phyloP scores from a whole-genome alignment of 2,329 filamentous ascomycete genomes.

The Fusarium brachygibbosum region DNA sequence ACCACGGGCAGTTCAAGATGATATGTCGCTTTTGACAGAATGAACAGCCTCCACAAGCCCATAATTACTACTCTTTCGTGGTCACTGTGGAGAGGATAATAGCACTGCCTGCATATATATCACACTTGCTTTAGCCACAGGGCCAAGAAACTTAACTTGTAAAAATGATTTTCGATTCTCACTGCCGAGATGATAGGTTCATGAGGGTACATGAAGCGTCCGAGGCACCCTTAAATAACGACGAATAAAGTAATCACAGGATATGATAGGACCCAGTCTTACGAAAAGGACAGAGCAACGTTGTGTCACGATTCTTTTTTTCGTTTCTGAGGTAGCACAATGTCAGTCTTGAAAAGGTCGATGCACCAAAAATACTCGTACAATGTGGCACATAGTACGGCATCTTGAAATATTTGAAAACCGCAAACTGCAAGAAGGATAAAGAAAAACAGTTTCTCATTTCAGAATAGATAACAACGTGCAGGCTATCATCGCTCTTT shows the following conservation, averaged over 20 bases:
- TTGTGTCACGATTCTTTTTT: neutral
- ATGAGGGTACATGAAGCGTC: neutral
- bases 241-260: no score
- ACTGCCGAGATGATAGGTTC: neutral
- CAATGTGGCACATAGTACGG: conserved; percentile 19
- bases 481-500: neutral
- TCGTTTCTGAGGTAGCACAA: neutral
- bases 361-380: conserved; percentile 16
- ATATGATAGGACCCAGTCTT: neutral
- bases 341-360: neutral
- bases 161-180: neutral
- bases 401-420: neutral
- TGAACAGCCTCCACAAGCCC: neutral
- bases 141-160: no score
- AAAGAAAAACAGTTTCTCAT: neutral
- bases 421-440: neutral
- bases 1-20: neutral
- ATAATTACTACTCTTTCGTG: neutral
- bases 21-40: neutral
- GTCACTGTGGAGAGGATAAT: no score
- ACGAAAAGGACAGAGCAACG: neutral
- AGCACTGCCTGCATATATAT: neutral
- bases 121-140: neutral
- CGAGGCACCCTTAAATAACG: neutral
- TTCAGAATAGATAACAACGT: neutral